Conservation (phyloP, 75 land plant species). For the Azolla pinnata region DNA sequence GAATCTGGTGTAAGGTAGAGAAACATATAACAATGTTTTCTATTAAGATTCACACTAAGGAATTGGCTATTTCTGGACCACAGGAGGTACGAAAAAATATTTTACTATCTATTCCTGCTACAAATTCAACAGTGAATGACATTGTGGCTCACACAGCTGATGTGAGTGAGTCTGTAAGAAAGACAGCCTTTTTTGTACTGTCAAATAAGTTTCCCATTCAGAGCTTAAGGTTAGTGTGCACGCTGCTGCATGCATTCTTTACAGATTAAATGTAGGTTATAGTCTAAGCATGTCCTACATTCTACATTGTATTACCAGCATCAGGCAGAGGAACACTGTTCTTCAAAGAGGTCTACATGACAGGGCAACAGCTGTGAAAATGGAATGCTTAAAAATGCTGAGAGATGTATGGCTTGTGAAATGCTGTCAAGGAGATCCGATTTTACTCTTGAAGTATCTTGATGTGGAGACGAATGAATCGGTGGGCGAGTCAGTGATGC, state of each 20-base stretch:
- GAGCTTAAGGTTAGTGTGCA: constrained; percentile 55
- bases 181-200: constrained; percentile 63
- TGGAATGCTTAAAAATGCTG: constrained; percentile 74
- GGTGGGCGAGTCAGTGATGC: constrained; percentile 76
- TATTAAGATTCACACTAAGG: no score
- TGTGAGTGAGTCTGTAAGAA: constrained; percentile 80
- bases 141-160: constrained; percentile 71
- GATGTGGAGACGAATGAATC: constrained; percentile 96
- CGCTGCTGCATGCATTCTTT: constrained; percentile 2
- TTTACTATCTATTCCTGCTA: constrained; percentile 64
- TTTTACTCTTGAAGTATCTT: constrained; percentile 63
- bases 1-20: no score
- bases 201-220: constrained; percentile 83
- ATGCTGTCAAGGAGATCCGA: constrained; percentile 60
- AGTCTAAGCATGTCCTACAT: no score
- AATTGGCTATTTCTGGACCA: no score
- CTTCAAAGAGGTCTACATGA: constrained; percentile 83
- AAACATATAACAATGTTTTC: no score
- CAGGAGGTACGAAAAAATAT: constrained; percentile 82
- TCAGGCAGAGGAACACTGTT: constrained; percentile 62
- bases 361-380: constrained; percentile 52
- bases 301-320: constrained; percentile 33
- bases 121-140: constrained; percentile 44
- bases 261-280: no score
- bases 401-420: constrained; percentile 74